phyloP scores from a whole-genome alignment of 2,329 filamentous ascomycete species.

The Stagonosporopsis rhizophila region DNA sequence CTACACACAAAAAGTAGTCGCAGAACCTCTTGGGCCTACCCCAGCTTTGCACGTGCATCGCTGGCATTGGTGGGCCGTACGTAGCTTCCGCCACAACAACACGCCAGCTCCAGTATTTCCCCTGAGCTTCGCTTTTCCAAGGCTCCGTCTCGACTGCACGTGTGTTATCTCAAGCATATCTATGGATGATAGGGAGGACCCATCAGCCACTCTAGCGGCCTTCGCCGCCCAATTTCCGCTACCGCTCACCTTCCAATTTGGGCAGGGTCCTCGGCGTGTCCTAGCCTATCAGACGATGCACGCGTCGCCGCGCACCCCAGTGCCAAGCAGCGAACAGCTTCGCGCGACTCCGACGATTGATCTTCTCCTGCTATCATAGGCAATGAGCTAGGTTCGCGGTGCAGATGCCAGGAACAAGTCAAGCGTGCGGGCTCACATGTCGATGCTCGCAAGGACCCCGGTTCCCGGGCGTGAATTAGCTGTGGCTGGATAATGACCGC shows the following conservation, averaged over 20 bases:
- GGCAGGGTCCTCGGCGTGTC: constrained; percentile 13
- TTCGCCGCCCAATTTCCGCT: constrained; percentile 18
- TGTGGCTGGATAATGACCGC: neutral
- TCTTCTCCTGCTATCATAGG: constrained; percentile 17
- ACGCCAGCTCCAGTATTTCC: neutral
- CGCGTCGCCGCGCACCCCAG: constrained; percentile 10
- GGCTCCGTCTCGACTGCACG: constrained; percentile 2
- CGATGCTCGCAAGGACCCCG: constrained; percentile 6
- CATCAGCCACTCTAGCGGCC: constrained; percentile 14
- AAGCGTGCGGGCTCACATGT: constrained; percentile 12
- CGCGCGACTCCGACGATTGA: constrained; percentile 14
- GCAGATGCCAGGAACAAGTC: constrained; percentile 18
- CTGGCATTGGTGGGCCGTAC: constrained; percentile 1
- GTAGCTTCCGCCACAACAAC: constrained; percentile 5
- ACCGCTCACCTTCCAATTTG: constrained; percentile 15
- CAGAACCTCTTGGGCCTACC: neutral
- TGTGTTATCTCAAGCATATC: constrained; percentile 19
- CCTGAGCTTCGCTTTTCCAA: neutral
- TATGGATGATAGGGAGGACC: constrained; percentile 11
- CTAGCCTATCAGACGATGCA: constrained; percentile 17
- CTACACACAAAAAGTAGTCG: neutral
- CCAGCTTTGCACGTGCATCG: constrained; percentile 11
- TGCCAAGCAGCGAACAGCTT: constrained; percentile 17
- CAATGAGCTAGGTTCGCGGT: constrained; percentile 13
- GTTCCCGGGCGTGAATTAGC: constrained; percentile 9